A percentile compares a stretch with the other conserved stretches of the same genome.
Conservation (phyloP, 805 yeast genomes). For the Geotrichum ghanense region DNA sequence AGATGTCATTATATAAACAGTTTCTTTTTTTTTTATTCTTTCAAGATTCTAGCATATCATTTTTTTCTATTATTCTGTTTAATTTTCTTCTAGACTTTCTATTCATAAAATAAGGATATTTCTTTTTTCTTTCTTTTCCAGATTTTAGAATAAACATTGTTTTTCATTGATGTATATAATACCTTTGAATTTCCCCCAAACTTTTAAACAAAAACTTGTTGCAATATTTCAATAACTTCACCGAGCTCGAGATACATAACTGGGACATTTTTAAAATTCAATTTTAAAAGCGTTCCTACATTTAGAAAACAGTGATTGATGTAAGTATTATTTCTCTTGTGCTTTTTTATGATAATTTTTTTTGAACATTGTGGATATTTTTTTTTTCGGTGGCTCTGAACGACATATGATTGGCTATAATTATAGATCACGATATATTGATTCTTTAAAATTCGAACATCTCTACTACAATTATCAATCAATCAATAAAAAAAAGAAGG, state of each 20-base stretch:
- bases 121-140: too few relatives aligned
- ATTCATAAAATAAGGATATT: too few relatives aligned
- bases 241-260: background rate
- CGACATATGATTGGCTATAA: too few relatives aligned
- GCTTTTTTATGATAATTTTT: background rate
- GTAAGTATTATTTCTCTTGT: background rate
- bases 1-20: background rate
- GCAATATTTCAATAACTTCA: background rate
- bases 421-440: too few relatives aligned
- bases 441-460: too few relatives aligned
- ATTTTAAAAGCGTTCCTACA: background rate
- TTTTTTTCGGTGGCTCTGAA: too few relatives aligned
- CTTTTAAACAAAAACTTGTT: background rate
- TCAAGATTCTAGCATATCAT: too few relatives aligned
- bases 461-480: too few relatives aligned
- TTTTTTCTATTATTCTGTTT: background rate
- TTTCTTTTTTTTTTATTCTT: background rate
- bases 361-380: background rate
- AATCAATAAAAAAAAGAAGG: too few relatives aligned
- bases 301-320: background rate
- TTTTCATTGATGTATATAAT: slow-evolving; percentile 1
- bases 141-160: background rate
- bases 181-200: background rate
- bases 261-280: background rate
- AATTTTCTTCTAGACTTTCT: background rate